Evolutionary conservation across 495 filamentous ascomycete species (phyloP).

Genomic region (Lasiosphaeriaceae sp.): DNA sequence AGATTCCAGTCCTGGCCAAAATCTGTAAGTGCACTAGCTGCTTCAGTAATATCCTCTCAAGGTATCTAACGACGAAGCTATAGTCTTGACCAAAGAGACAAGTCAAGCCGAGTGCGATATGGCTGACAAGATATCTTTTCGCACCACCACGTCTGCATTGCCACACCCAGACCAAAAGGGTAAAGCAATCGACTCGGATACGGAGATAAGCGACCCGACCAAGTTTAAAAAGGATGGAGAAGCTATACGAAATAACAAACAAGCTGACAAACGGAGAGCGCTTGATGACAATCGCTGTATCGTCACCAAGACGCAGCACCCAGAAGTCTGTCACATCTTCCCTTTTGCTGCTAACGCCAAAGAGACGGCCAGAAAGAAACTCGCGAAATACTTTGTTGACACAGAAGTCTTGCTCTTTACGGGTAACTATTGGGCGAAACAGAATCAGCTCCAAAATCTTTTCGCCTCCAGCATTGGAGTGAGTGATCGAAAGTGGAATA

Average conservation of each 20-base stretch:
- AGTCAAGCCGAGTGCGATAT: no score
- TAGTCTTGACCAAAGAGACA: no score
- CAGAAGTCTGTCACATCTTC: conserved; percentile 9
- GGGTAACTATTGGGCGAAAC: not conserved
- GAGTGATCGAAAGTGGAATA: conserved; percentile 9
- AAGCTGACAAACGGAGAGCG: conserved; percentile 1
- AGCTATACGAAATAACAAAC: not conserved
- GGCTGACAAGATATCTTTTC: no score
- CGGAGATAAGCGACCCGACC: not conserved
- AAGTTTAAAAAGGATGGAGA: conserved; percentile 2
- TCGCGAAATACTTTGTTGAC: not conserved
- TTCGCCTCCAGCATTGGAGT: conserved; percentile 3
- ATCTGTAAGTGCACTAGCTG: no score
- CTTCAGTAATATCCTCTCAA: no score
- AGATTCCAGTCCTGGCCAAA: not conserved
- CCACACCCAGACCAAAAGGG: no score
- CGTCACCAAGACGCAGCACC: not conserved
- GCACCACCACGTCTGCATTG: no score
- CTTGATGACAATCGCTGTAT: conserved; percentile 4
- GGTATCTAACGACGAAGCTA: no score
- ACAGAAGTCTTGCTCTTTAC: not conserved
- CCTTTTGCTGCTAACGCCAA: conserved; percentile 5
- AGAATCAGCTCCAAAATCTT: not conserved
- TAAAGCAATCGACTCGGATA: not conserved
- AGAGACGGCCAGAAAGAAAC: not conserved